Evolutionary conservation across 192 early-diverging fungal genomes (phyloP), one percentile per base, ranked within the genome.

Genomic region (Kickxella alabastrina): DNA sequence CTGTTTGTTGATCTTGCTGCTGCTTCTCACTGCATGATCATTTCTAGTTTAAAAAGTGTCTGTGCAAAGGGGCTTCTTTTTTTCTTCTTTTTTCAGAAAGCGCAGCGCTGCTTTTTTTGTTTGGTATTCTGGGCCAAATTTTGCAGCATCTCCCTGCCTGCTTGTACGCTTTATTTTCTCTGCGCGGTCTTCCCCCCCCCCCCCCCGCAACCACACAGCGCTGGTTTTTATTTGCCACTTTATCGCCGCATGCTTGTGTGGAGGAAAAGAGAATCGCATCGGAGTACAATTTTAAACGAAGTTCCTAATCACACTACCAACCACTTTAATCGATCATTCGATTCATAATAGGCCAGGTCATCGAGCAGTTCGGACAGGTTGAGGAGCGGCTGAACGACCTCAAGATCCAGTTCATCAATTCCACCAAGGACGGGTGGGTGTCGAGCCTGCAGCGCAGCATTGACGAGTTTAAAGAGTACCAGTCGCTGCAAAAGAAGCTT

Each of bases 401-500:
- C 45, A 71, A 71, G 57, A 28, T 77, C 6, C 57, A 76, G 47
- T 68, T 76, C 47, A 56, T 67, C 36, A 68, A 79, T 47, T 62
- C 75, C 15, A 77, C 80, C 35, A 80, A 80, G 43, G 84, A 83
- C 24, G 62, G 59, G 15, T 70, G 67, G 74, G 25, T 62, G 25
- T 64, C 74, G 8, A 57, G 59, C 45, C 61, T 79, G 36, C 75
- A 68, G 51, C 78, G 70, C 44, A 46, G 56, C 42, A 64, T 85
- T 19, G 76, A 71, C 50, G 74, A 70, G 51, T 77, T 70, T 44
- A 77, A 70, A 43, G 62, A 77, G 48, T 78, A 66, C 27, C 65
- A 85, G 45, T 46, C 77, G 15, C 53, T 93, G 49, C 85, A 92
- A 57, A 87, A 82, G 62, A 97, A 96, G 71, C 78, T 95, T 6